Base-by-base conservation (phyloP, 257 asterid genomes). In the Voacanga thouarsii region DNA sequence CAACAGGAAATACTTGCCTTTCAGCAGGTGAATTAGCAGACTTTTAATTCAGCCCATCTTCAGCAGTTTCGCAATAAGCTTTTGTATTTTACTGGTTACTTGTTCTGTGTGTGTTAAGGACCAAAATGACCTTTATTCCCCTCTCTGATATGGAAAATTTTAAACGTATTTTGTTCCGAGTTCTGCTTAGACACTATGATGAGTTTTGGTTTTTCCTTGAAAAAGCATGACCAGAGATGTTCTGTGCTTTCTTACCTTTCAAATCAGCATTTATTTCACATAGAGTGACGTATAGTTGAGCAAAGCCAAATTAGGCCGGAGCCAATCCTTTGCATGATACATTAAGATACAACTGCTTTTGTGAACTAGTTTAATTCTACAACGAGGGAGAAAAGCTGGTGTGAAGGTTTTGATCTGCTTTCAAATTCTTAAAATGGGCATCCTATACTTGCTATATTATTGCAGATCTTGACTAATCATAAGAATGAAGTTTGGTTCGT, bases 401-500 rank as follows among this genome's bases (percentile, higher is more conserved):
- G 26, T 19, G 12, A 63, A 30, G 67, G 33, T 45, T 45, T 81
- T 61, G 12, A 49, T 71, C 63, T 80, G 51, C 82, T 74, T 78
- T 68, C 79, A 66, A 21, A 61, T 83, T 83, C 81, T 80, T 85
- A 83, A 82, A 33, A 76, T 66, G 18, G 76, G 80, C 72, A 39
- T 70, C 71, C 43, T 75, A 60, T 44, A 49, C 51, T 57, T 77
- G 41, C 28, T 74, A 72, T 50, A 33, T 81, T 67, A 51, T 80
- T 85, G 91, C 92, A 91, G 99, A 88, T 91, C 81, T 84, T 94
- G 87, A 82, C 86, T 49, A 77, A 77, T 81, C 96, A 92, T 86
- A 89, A 78, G 76, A 87, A 91, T 84, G 99, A 91, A 89, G 98
- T 95, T 70, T 93, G 98, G 99, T 93, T 89, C 64, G 96, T 95